Conservation (phyloP, 164 flowering plant species). For the Vitis cinerea region DNA sequence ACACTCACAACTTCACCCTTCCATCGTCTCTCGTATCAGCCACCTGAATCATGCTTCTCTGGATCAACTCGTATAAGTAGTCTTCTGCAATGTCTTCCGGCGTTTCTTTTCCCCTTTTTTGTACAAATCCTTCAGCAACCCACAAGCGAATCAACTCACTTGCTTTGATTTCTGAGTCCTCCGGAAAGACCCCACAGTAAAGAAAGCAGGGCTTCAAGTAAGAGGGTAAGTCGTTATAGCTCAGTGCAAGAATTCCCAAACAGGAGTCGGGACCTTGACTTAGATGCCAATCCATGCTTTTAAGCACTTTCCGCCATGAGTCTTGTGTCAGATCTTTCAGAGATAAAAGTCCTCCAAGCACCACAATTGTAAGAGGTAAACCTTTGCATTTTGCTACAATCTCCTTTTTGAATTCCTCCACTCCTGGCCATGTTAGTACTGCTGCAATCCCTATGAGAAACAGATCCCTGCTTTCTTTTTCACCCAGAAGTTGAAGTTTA, state of each 20-base stretch:
- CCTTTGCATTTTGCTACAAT: not conserved
- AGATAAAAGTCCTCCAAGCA: not conserved
- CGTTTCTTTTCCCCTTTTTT: no score
- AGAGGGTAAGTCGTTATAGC: not conserved
- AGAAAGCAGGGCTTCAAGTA: conserved; percentile 1
- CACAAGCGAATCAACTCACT: no score
- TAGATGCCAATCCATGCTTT: not conserved
- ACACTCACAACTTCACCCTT: no score
- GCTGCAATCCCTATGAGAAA: not conserved
- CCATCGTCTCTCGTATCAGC: not conserved
- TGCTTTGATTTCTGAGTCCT: not conserved
- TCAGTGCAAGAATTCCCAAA: not conserved
- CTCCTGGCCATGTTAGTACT: no score
- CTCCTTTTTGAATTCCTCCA: not conserved
- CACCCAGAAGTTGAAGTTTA: not conserved
- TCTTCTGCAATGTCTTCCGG: not conserved
- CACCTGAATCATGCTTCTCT: not conserved
- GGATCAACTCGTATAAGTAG: not conserved
- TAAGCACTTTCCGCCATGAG: not conserved
- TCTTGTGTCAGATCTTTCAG: not conserved
- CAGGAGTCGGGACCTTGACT: no score
- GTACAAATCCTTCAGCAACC: no score
- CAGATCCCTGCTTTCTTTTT: not conserved
- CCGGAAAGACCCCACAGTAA: not conserved
- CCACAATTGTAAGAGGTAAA: not conserved